Base-by-base conservation (phyloP, 2,329 filamentous ascomycete species). In the Aspergillus pseudoglaucus region DNA sequence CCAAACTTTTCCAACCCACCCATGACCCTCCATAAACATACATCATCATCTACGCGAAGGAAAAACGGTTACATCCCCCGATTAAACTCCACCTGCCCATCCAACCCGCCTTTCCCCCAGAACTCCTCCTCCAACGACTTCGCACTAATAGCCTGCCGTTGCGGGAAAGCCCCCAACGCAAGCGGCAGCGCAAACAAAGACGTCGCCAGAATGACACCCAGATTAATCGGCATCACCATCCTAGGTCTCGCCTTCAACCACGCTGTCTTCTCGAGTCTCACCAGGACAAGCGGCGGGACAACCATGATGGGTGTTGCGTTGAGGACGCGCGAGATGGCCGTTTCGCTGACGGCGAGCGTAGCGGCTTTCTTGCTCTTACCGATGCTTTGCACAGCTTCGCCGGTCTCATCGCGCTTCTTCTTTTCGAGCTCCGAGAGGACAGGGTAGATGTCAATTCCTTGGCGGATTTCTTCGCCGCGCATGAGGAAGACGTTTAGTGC, bases 271-370 rank as follows among this genome's bases (percentile, higher is more conserved):
- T 98, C 90, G 59, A 98, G 75, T 57, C 83, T 79, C 45, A 97
- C 87, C 47, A 98, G 78, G 20, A 94, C 73, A 64, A 98, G 75
- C 18, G 93, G 89, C 38, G 93, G 93, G 41, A 98, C 76, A 12
- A 95, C 90, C 93, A 98, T 98, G 73, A 98, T 93, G 9, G 93
- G 93, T 10, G 88, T 94, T 51, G 89, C 87, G 70, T 97, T 98
- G 60, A 97, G 77, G 50, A 97, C 90, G 50, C 93, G 83, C 57
- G 87, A 93, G 41, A 94, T 75, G 2, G 93, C 93, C 42, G 93
- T 98, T 76, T 98, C 91, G 51, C 84, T 86, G 1, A 98, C 93
- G 9, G 93, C 93, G 17, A 97, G 70, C 23, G 84, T 87, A 9
- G 93, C 93, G 1, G 93, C 93, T 65, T 85, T 89, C 66, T 85